phyloP scores from a whole-genome alignment of 495 filamentous ascomycete species.

The Penicillium canescens region DNA sequence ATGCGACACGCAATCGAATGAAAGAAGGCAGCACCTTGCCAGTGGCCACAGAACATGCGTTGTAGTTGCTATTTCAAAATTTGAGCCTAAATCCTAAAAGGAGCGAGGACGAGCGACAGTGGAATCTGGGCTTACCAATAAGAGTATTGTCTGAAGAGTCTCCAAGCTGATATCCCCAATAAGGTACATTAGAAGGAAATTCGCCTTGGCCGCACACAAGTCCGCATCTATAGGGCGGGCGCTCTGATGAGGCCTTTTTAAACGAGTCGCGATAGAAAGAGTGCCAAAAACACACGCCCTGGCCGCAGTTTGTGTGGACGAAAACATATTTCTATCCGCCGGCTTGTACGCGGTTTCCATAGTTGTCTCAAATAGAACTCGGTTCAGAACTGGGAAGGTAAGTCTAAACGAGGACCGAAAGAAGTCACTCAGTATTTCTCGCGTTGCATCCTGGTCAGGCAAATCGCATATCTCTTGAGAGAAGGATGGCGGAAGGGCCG shows the following conservation, averaged over 20 bases:
- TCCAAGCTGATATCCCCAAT: background rate
- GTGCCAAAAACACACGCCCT: conserved; percentile 11
- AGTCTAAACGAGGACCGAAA: conserved; percentile 8
- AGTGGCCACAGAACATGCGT: conserved; percentile 6
- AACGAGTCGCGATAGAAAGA: conserved; percentile 6
- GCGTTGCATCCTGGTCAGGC: conserved; percentile 5
- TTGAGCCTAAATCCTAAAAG: background rate
- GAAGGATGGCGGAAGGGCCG: background rate
- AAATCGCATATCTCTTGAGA: conserved; percentile 4
- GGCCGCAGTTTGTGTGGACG: conserved; percentile 6
- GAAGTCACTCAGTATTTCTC: background rate
- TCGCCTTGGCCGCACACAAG: conserved; percentile 6
- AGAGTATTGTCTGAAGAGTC: conserved; percentile 12
- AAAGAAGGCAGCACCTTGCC: conserved; percentile 13
- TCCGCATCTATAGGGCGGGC: conserved; percentile 2
- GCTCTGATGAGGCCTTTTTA: background rate
- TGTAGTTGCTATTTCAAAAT: conserved; percentile 7
- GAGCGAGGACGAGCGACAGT: background rate
- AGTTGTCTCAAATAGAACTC: conserved; percentile 5
- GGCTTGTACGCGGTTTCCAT: conserved; percentile 14
- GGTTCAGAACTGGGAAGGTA: conserved; percentile 9
- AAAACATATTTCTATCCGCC: background rate
- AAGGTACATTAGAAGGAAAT: conserved; percentile 1
- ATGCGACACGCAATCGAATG: conserved; percentile 15
- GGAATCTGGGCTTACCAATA: conserved; percentile 9